phyloP scores from a whole-genome alignment of 352 stramenopile species.

The Nannochloropsis limnetica region DNA sequence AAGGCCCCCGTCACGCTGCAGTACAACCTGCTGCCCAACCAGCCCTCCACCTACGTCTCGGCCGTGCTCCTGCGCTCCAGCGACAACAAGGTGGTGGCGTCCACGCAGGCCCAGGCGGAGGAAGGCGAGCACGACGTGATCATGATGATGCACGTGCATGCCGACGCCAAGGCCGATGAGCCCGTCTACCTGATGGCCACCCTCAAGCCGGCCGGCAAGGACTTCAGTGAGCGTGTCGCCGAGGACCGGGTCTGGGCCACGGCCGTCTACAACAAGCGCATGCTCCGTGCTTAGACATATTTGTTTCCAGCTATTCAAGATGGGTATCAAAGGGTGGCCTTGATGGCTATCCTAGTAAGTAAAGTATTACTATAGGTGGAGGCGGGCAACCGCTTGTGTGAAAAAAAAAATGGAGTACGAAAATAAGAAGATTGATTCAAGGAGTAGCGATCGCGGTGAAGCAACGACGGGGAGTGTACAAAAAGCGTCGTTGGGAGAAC shows the following conservation, averaged over 20 bases:
- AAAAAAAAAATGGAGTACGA: not conserved
- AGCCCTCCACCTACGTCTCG: constrained; percentile 6
- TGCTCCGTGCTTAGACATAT: not conserved
- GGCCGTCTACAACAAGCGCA: not conserved
- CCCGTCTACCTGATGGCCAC: constrained; percentile 1
- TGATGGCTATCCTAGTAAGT: not conserved
- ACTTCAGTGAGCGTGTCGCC: constrained; percentile 18
- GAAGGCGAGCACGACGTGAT: constrained; percentile 16
- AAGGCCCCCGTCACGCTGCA: not conserved
- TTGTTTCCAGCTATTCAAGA: not conserved
- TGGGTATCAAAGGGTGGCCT: not conserved
- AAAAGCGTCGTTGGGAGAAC: not conserved
- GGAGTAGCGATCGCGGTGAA: not conserved
- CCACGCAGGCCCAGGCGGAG: not conserved
- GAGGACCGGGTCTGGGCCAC: constrained; percentile 29
- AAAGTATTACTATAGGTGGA: not conserved
- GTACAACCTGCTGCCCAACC: constrained; percentile 24
- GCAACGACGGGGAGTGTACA: not conserved
- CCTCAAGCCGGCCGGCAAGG: constrained; percentile 17
- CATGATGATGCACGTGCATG: constrained; percentile 14
- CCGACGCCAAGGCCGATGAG: not conserved
- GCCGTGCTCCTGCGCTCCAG: constrained; percentile 15
- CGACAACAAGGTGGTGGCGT: constrained; percentile 5
- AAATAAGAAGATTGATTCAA: not conserved
- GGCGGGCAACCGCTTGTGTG: not conserved